phyloP scores from a whole-genome alignment of 352 stramenopile species.

The Globisporangium iwayamae region DNA sequence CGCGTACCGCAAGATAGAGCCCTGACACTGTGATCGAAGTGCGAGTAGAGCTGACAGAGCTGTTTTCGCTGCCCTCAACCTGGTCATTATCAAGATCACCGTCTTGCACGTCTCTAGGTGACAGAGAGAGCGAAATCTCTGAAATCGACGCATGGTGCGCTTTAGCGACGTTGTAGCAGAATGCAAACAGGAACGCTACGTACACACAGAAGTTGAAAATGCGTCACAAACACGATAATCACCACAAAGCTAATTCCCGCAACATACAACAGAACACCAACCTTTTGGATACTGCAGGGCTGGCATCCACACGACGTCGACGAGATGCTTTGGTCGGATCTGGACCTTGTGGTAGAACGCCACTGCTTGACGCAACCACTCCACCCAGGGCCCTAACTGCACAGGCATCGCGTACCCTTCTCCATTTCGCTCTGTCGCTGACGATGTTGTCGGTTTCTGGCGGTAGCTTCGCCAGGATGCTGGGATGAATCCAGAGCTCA shows the following conservation, averaged over 20 bases:
- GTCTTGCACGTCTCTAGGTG: background rate
- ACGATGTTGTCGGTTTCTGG: conserved; percentile 3
- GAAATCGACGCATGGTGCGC: conserved; percentile 10
- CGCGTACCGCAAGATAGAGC: conserved; percentile 41
- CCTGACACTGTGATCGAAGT: conserved; percentile 34
- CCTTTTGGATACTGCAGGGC: conserved; percentile 42
- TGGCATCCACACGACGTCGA: conserved; percentile 32
- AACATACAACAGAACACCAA: conserved; percentile 14
- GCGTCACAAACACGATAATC: no score
- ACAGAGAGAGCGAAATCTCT: conserved; percentile 10
- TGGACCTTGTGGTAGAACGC: conserved; percentile 32
- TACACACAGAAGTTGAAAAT: background rate
- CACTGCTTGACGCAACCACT: conserved; percentile 28
- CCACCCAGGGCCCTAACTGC: conserved; percentile 21
- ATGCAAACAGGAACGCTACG: conserved; percentile 33
- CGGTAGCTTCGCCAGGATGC: conserved; percentile 13
- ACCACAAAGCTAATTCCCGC: background rate
- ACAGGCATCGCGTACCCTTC: conserved; percentile 23
- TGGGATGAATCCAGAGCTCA: conserved; percentile 5
- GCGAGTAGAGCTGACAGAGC: background rate
- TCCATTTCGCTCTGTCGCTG: background rate
- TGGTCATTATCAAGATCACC: background rate
- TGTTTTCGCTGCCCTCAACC: background rate
- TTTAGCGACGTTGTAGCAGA: conserved; percentile 28
- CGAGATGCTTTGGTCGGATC: conserved; percentile 11